A percentile compares a stretch with the other conserved stretches of the same genome.
phyloP scores from a whole-genome alignment of 2,329 filamentous ascomycete species.

The Diplodia intermedia region DNA sequence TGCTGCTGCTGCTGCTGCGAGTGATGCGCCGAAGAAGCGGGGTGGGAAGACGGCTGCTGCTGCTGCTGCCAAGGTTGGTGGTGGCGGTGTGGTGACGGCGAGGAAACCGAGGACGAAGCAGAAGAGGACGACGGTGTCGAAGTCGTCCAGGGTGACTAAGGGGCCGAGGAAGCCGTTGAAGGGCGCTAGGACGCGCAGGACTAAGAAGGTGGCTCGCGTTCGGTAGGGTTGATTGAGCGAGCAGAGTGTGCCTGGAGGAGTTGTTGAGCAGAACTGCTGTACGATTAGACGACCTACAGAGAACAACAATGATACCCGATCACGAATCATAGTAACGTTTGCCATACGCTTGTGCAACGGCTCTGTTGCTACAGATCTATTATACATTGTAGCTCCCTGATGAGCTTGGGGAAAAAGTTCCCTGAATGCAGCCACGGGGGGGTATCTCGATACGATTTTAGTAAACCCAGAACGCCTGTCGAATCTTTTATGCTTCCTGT shows the following conservation, averaged over 20 bases:
- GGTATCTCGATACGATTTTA: conserved; percentile 31
- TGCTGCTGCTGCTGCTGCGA: not conserved
- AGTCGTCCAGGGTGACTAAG: not conserved
- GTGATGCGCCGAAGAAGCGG: not conserved
- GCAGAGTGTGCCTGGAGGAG: not conserved
- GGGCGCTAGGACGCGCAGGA: not conserved
- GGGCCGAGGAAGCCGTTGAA: not conserved
- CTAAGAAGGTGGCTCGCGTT: not conserved
- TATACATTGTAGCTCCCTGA: conserved; percentile 23
- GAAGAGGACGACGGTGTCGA: not conserved
- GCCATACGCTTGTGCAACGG: not conserved
- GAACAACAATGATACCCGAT: not conserved
- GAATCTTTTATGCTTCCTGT: conserved; percentile 7
- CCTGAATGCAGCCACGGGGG: conserved; percentile 26
- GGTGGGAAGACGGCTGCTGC: not conserved
- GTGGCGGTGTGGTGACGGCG: not conserved
- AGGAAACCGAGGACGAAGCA: not conserved
- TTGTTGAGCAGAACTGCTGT: not conserved
- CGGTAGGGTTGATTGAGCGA: not conserved
- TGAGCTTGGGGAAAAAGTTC: conserved; percentile 3
- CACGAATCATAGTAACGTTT: not conserved
- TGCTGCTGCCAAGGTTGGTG: not conserved
- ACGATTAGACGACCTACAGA: not conserved
- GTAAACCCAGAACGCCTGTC: conserved; percentile 27
- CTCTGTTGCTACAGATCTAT: conserved; percentile 8